These are phyloP conservation scores for Oryza coarctata DNA, from an alignment of 176 grass and related monocot species.

Conservation along the genomic window DNA sequence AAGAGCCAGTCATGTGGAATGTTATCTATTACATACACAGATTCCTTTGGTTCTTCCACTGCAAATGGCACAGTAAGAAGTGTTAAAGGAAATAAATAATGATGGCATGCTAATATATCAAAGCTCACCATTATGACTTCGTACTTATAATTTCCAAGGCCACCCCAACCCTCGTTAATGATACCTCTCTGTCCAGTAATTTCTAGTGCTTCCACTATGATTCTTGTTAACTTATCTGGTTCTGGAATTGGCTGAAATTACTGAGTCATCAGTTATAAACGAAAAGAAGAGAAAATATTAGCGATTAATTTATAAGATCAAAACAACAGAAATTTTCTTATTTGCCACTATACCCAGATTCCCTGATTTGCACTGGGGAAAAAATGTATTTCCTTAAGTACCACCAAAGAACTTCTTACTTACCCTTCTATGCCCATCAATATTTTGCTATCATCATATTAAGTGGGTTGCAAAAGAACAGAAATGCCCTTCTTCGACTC, in stretches of 20 bases:
- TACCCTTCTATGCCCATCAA: not conserved
- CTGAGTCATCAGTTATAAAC: not conserved
- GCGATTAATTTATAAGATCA: not conserved
- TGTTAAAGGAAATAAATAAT: conserved; percentile 1
- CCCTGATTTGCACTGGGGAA: not conserved
- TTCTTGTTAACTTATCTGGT: conserved; percentile 53
- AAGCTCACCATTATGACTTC: not conserved
- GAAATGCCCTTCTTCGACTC: not conserved
- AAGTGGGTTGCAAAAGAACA: not conserved
- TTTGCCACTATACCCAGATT: too few relatives aligned
- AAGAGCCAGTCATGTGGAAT: conserved; percentile 90
- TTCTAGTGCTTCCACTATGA: conserved; percentile 58
- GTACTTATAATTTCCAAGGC: conserved; percentile 56
- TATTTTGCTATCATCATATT: not conserved
- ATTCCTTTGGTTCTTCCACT: conserved; percentile 67
- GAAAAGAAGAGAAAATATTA: not conserved
- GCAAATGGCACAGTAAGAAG: conserved; percentile 20
- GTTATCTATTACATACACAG: conserved; percentile 73
- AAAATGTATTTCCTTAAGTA: not conserved
- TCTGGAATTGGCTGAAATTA: conserved; percentile 52
- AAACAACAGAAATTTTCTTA: not conserved
- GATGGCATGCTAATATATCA: not conserved
- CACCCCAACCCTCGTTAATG: conserved; percentile 64
- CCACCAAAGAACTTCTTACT: not conserved
- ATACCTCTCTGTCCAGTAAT: conserved; percentile 64